Conservation (phyloP, 805 yeast species). For the Danielia reshetovae region DNA sequence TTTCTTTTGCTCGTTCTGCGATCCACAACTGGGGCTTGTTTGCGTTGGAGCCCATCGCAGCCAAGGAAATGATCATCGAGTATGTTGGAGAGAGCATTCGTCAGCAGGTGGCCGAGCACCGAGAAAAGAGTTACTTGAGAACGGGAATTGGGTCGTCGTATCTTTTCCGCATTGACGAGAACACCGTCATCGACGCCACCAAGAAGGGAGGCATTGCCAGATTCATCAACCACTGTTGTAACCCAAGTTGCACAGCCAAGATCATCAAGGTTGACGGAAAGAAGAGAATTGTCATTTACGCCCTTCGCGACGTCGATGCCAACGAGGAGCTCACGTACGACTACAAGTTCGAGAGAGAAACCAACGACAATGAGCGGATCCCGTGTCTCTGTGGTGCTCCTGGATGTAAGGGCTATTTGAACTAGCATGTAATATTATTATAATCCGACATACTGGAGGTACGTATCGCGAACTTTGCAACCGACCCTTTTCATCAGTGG, state of each 20-base stretch:
- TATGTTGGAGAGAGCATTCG: slow-evolving; percentile 94
- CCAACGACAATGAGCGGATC: slow-evolving; percentile 81
- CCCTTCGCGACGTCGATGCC: slow-evolving; percentile 79
- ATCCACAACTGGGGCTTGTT: slow-evolving; percentile 98
- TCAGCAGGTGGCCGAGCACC: slow-evolving; percentile 88
- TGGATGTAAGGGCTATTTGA: slow-evolving; percentile 88
- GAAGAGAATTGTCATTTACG: slow-evolving; percentile 92
- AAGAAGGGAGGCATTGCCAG: slow-evolving; percentile 96
- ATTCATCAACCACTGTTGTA: slow-evolving; percentile 95
- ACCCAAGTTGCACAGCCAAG: slow-evolving; percentile 96
- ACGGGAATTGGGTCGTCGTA: slow-evolving; percentile 96
- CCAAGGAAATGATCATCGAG: slow-evolving; percentile 95
- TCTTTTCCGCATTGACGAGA: slow-evolving; percentile 87
- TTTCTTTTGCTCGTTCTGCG: slow-evolving; percentile 94
- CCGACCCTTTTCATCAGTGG: too few relatives aligned
- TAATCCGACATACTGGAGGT: too few relatives aligned
- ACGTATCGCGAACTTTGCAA: too few relatives aligned
- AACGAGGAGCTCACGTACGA: slow-evolving; percentile 94
- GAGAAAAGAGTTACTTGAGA: slow-evolving; percentile 80
- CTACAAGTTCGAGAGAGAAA: slow-evolving; percentile 90
- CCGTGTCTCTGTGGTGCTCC: slow-evolving; percentile 94
- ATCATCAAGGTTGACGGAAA: slow-evolving; percentile 92
- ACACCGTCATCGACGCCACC: slow-evolving; percentile 94
- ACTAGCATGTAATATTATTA: slow-evolving; percentile 32
- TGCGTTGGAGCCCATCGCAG: slow-evolving; percentile 93